These are phyloP conservation scores for Schizophyllum commune DNA, from an alignment of 1,284 basidiomycete genomes.

Conservation along the genomic window DNA sequence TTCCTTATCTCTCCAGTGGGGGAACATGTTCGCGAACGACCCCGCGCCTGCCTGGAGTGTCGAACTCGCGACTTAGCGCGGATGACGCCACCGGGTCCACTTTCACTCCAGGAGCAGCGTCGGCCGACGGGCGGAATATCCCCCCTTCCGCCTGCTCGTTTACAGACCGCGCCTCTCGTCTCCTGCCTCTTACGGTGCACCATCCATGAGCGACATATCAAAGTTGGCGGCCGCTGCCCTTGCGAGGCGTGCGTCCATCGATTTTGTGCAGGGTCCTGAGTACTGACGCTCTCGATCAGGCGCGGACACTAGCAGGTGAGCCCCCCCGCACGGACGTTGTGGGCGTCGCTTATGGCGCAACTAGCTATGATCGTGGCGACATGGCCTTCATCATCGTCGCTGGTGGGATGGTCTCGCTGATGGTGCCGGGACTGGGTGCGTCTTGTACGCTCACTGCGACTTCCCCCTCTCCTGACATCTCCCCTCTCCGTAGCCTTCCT, in stretches of 20 bases:
- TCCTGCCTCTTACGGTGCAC: background rate
- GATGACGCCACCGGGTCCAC: background rate
- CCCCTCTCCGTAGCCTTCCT: conserved; percentile 5
- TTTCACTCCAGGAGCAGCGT: background rate
- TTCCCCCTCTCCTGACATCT: background rate
- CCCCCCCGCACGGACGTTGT: background rate
- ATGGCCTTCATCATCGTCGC: conserved; percentile 9
- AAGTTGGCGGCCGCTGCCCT: no score
- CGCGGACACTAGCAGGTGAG: background rate
- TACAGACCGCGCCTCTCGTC: background rate
- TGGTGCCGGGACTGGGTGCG: conserved; percentile 12
- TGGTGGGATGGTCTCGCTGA: conserved; percentile 7
- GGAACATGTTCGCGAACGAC: background rate
- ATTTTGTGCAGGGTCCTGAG: background rate
- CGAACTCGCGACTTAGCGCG: no score
- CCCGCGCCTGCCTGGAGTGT: background rate
- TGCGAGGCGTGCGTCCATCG: background rate
- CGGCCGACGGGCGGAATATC: background rate
- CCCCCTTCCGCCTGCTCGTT: background rate
- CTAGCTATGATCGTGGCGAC: conserved; percentile 11
- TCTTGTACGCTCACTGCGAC: background rate
- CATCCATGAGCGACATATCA: background rate
- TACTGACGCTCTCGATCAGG: background rate
- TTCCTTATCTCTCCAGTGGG: no score
- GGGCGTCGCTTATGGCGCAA: background rate